These are phyloP conservation scores for Ilyonectria mors-panacis DNA, from an alignment of 2,329 filamentous ascomycete genomes.

Conservation along the genomic window DNA sequence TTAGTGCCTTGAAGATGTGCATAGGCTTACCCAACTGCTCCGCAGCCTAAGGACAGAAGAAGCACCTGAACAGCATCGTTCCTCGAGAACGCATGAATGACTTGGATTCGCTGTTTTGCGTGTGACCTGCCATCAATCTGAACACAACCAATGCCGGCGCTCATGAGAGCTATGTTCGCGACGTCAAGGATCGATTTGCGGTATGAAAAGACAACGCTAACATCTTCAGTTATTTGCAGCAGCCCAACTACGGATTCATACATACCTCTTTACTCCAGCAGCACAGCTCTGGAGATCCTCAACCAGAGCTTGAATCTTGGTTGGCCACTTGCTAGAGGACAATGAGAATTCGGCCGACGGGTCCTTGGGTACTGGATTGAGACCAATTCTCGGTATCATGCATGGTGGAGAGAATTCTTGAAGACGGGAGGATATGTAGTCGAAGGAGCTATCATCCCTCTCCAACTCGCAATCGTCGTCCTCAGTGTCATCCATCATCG, in stretches of 20 bases:
- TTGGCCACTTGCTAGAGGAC: constrained; percentile 1
- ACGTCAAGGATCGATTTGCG: constrained; percentile 4
- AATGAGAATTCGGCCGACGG: not conserved
- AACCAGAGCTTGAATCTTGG: constrained; percentile 6
- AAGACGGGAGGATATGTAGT: not conserved
- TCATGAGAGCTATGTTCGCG: not conserved
- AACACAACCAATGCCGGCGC: not conserved
- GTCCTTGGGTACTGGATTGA: not conserved
- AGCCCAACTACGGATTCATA: not conserved
- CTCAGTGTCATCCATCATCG: not conserved
- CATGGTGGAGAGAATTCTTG: not conserved
- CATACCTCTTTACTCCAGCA: not conserved
- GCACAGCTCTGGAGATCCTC: not conserved
- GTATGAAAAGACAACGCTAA: constrained; percentile 12
- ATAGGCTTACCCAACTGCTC: constrained; percentile 13
- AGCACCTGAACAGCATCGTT: not conserved
- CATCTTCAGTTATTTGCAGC: not conserved
- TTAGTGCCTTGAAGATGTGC: too few species aligned
- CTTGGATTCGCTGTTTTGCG: not conserved
- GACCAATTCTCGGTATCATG: not conserved
- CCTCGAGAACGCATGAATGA: not conserved
- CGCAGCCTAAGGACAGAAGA: not conserved
- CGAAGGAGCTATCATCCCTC: not conserved
- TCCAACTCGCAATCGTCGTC: not conserved
- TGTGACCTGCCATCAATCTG: not conserved